phyloP scores from a whole-genome alignment of 2,329 filamentous ascomycete species.

The Cyclaneusma minus region DNA sequence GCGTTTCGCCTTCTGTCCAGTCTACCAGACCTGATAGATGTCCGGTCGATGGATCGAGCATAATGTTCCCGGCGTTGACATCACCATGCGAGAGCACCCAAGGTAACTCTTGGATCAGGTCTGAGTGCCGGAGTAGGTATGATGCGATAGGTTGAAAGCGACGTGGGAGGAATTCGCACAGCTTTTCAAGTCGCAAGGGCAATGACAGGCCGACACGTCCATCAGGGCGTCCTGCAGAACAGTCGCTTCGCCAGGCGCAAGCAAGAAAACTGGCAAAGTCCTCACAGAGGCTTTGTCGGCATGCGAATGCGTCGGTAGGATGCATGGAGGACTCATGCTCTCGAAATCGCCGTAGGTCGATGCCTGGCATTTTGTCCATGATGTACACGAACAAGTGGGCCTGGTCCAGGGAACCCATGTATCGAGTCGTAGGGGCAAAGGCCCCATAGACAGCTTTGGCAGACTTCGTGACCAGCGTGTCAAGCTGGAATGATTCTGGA shows the following conservation, averaged over 20 bases:
- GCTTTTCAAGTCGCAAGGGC: conserved; percentile 21
- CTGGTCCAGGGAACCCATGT: conserved; percentile 20
- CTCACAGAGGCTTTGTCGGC: conserved; percentile 20
- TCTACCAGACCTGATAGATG: conserved; percentile 39
- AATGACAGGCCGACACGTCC: conserved; percentile 26
- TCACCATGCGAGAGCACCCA: conserved; percentile 47
- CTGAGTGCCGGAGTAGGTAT: conserved; percentile 15
- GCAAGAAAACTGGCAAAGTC: conserved; percentile 27
- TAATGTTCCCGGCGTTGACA: conserved; percentile 38
- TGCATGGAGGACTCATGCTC: conserved; percentile 3
- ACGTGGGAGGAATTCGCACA: conserved; percentile 21
- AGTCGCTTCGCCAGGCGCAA: conserved; percentile 18
- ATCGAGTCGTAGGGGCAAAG: conserved; percentile 26
- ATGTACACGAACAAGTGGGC: conserved; percentile 21
- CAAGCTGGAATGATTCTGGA: conserved; percentile 24
- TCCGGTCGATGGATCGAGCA: conserved; percentile 29
- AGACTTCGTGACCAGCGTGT: conserved; percentile 21
- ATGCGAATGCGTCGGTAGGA: conserved; percentile 3
- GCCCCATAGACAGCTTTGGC: conserved; percentile 24
- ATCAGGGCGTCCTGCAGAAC: conserved; percentile 5
- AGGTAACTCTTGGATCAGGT: conserved; percentile 26
- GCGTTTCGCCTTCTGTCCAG: conserved; percentile 46
- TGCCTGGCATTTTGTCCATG: conserved; percentile 25
- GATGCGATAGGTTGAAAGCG: conserved; percentile 14
- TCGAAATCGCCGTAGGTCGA: conserved; percentile 22